Conservation (phyloP, 1,284 basidiomycete species). For the Fomitopsis betulina region DNA sequence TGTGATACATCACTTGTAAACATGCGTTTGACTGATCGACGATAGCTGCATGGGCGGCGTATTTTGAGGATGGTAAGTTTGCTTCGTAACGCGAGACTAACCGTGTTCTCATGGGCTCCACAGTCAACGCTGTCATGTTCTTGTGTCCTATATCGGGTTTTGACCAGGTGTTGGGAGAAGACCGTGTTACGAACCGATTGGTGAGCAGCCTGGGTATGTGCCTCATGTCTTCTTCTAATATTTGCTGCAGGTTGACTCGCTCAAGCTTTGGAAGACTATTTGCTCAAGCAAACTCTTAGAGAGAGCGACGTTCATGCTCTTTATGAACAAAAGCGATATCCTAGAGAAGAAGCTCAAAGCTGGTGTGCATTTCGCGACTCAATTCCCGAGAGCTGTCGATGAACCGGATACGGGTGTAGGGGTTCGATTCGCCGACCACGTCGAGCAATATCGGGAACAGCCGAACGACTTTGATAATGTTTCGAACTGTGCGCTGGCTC, state of each 20-base stretch:
- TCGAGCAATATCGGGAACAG: slow-evolving; percentile 44
- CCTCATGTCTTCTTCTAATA: neutral
- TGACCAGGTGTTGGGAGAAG: slow-evolving; percentile 54
- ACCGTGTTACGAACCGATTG: slow-evolving; percentile 48
- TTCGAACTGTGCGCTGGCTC: slow-evolving; percentile 42
- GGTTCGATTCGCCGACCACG: slow-evolving; percentile 47
- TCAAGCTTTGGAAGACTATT: slow-evolving; percentile 53
- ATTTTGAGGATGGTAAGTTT: slow-evolving; percentile 54
- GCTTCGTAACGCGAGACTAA: neutral
- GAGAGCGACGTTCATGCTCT: slow-evolving; percentile 48
- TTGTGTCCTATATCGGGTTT: slow-evolving; percentile 60
- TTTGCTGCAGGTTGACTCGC: slow-evolving; percentile 41
- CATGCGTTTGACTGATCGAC: neutral
- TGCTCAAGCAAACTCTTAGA: slow-evolving; percentile 51
- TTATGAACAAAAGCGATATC: slow-evolving; percentile 62
- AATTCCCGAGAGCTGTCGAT: neutral
- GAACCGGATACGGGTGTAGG: slow-evolving; percentile 16
- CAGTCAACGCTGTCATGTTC: slow-evolving; percentile 57
- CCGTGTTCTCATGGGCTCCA: neutral
- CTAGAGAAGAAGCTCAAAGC: slow-evolving; percentile 46
- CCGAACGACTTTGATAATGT: slow-evolving; percentile 50
- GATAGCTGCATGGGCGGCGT: slow-evolving; percentile 55
- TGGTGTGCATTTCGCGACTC: slow-evolving; percentile 16
- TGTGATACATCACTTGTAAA: too few species aligned
- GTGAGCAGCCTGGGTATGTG: slow-evolving; percentile 25